Evolutionary conservation across 2,329 filamentous ascomycete species (phyloP), one percentile per base, ranked within the genome.

Genomic region (Elsinoe batatas): DNA sequence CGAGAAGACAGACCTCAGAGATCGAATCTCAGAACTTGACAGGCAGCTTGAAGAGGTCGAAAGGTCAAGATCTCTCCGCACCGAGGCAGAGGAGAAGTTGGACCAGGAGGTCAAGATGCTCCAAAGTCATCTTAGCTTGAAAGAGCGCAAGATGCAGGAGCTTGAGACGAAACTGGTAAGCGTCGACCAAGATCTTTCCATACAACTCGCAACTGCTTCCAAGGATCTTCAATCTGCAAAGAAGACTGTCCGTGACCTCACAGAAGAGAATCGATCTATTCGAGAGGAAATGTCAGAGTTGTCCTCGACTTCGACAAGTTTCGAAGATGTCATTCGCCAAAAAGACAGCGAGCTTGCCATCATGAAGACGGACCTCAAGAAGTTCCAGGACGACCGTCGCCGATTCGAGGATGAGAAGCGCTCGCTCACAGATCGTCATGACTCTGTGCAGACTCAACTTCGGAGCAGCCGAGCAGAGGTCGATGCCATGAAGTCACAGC

Each of bases 291-390:
- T 98, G 54, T 80, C 87, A 0, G 84, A 95, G 61, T 76, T 98
- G 15, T 93, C 93, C 0, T 84, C 88, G 49, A 96, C 91, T 0
- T 95, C 91, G 0, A 94, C 90, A 0, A 89, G 91, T 65, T 97
- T 95, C 61, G 93, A 98, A 70, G 91, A 97, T 64, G 80, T 97
- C 42, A 86, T 98, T 20, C 81, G 90, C 20, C 85, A 87, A 58
- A 98, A 97, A 68, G 93, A 98, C 67, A 95, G 91, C 68, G 94
- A 98, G 66, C 76, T 98, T 17, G 80, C 85, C 0, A 79, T 97
- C 44, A 78, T 97, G 33, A 88, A 90, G 62, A 83, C 83, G 10
- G 93, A 98, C 67, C 82, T 91, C 60, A 87, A 86, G 67, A 88
- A 85, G 60, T 85, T 86, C 61, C 87, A 95, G 67, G 82, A 84